Base-by-base conservation (phyloP, 257 asterid genomes). In the Paulownia fortunei region DNA sequence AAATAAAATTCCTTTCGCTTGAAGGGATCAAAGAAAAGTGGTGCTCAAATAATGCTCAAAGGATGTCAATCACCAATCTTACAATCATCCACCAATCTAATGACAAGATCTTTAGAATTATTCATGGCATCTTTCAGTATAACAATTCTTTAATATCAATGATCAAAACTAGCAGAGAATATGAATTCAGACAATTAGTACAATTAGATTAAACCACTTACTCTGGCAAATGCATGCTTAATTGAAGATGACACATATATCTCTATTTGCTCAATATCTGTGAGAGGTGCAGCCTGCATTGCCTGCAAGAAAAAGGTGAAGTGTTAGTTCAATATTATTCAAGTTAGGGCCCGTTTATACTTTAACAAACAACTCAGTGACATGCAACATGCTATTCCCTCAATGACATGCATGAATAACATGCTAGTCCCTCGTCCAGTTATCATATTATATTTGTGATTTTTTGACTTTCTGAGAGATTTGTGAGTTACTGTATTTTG, bases 241-340 rank as follows among this genome's bases (percentile, higher is more conserved):
- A 87, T 80, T 54, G 99, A 95, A 78, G 97, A 93, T 70, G 91
- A 84, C 74, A 93, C 92, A 64, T 95, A 95, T 16, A 78, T 78
- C 86, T 93, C 99, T 76, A 95, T 89, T 85, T 95, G 99, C 89
- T 93, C 99, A 54, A 74, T 79, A 74, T 88, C 97, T 30, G 97
- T 86, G 82, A 77, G 81, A 55, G 89, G 86, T 49, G 80, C 79
- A 80, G 81, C 83, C 69, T 88, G 87, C 89, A 86, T 84, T 74
- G 92, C 91, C 98, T 95, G 91, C 83, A 86, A 60, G 72, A 86
- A 79, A 86, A 83, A 56, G 13, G 77, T 75, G 47, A 72, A 56
- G 58, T 12, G 54, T 83, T 58, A 80, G 66, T 52, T 77, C 54
- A 60, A 63, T 13, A 69, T 8, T 6, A 30, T 69, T 54, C 55